Percentiles rank a stretch among this genome's conserved stretches.
phyloP scores from a whole-genome alignment of 768 basidiomycete species.

The Xanthoconium purpureum region DNA sequence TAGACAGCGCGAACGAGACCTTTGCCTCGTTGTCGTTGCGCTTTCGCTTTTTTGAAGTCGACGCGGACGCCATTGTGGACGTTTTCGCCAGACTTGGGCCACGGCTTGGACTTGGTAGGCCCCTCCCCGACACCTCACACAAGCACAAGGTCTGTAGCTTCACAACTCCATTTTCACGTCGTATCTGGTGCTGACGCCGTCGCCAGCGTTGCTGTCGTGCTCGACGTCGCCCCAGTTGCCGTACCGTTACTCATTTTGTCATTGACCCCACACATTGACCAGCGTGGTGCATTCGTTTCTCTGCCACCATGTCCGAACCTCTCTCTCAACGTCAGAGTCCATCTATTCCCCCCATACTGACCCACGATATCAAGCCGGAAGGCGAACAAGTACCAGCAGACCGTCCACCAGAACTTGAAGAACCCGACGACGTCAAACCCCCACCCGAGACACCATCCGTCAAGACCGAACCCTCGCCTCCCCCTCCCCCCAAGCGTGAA shows the following conservation, averaged over 20 bases:
- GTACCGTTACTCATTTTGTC: constrained; percentile 24
- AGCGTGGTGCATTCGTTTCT: constrained; percentile 12
- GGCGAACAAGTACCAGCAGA: constrained; percentile 7
- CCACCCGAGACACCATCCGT: constrained; percentile 30
- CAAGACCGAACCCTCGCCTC: constrained; percentile 30
- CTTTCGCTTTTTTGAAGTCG: constrained; percentile 49
- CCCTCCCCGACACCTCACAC: constrained; percentile 17
- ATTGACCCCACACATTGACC: constrained; percentile 19
- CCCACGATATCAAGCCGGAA: constrained; percentile 13
- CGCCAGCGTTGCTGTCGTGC: constrained; percentile 11
- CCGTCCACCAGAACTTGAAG: constrained; percentile 16
- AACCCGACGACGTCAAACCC: constrained; percentile 22
- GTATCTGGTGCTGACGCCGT: constrained; percentile 15
- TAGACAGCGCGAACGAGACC: constrained; percentile 37
- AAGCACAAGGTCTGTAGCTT: constrained; percentile 21
- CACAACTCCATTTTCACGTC: not conserved
- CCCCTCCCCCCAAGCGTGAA: constrained; percentile 31
- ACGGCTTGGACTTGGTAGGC: not conserved
- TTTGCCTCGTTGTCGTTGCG: constrained; percentile 36
- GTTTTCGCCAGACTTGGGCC: constrained; percentile 4
- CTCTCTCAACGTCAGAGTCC: constrained; percentile 30
- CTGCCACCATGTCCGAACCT: constrained; percentile 31
- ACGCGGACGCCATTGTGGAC: constrained; percentile 23
- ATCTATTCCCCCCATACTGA: constrained; percentile 12
- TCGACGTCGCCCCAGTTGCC: constrained; percentile 20